A percentile compares a stretch with the other conserved stretches of the same genome.
Conservation (phyloP, 306 rosid genomes). For the Hippophae tibetana region DNA sequence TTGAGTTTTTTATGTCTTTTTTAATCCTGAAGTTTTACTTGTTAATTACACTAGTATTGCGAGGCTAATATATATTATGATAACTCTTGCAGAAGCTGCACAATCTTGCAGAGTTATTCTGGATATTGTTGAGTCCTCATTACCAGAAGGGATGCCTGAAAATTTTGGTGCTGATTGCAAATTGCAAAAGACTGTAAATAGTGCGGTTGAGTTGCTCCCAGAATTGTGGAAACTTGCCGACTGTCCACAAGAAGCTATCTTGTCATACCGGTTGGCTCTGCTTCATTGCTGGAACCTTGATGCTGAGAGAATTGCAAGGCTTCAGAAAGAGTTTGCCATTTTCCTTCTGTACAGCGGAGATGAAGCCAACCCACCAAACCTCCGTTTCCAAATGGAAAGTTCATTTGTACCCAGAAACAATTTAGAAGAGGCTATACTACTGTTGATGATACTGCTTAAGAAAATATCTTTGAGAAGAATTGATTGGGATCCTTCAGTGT, state of each 20-base stretch:
- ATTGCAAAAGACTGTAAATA: constrained; percentile 73
- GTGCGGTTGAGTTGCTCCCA: constrained; percentile 81
- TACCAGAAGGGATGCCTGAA: constrained; percentile 80
- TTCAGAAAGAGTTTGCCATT: constrained; percentile 73
- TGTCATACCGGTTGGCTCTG: constrained; percentile 65
- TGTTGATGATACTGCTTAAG: constrained; percentile 71
- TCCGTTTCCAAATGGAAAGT: constrained; percentile 64
- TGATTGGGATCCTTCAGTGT: constrained; percentile 88
- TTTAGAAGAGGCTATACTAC: constrained; percentile 89
- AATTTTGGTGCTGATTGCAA: constrained; percentile 67
- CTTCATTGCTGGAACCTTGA: constrained; percentile 74
- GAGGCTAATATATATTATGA: neutral
- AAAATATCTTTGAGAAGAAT: constrained; percentile 48
- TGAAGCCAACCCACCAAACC: constrained; percentile 79
- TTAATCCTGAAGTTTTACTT: no score
- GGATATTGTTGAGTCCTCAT: constrained; percentile 78
- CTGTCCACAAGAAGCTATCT: constrained; percentile 58
- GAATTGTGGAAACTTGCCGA: constrained; percentile 82
- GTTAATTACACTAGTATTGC: no score
- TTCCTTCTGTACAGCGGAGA: constrained; percentile 74
- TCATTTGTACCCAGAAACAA: constrained; percentile 79
- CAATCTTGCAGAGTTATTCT: constrained; percentile 73
- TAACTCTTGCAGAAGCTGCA: constrained; percentile 83
- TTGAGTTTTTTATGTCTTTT: no score
- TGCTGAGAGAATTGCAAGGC: constrained; percentile 42